Base-by-base conservation (phyloP, 208 protist species). In the Lotmaria passim region DNA sequence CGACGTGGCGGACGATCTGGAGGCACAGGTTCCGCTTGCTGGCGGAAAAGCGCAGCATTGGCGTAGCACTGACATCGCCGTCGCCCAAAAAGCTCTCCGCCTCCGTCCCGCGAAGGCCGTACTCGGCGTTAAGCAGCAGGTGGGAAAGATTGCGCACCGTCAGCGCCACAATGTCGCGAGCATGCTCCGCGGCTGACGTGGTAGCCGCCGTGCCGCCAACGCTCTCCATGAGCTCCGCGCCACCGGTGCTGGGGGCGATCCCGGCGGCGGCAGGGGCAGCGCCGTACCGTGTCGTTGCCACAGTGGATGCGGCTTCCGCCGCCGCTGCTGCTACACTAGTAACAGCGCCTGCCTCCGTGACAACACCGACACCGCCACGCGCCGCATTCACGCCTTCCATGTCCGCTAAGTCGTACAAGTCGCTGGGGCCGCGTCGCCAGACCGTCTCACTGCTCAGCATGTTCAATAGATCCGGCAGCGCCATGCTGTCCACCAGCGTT, bases 101-200 rank as follows among this genome's bases (percentile, higher is more conserved):
- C 38, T 72, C 60, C 23, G 23, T 70, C 41, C 33, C 51, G 33
- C 72, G 66, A 17, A 73, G 61, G 0, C 79, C 83, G 55, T 83
- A 86, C 63, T 93, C 88, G 0, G 76, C 69, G 50, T 74, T 77
- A 2, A 90, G 55, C 14, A 94, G 52, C 52, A 91, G 65, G 66
- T 85, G 72, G 0, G 83, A 59, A 15, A 94, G 59, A 44, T 91
- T 90, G 58, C 85, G 81, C 68, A 86, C 78, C 2, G 81, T 83
- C 51, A 82, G 50, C 3, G 81, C 73, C 10, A 89, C 78, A 2
- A 85, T 48, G 36, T 88, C 71, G 14, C 70, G 75, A 17, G 85
- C 81, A n/a, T 52, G 71, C 43, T 62, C 52, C 2, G 79, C 80
- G 48, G 21, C 60, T 3, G 69, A 56, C 30, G 73, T 24, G 19